These are phyloP conservation scores for Trematosphaeria pertusa DNA, from an alignment of 2,329 filamentous ascomycete genomes.

Conservation along the genomic window DNA sequence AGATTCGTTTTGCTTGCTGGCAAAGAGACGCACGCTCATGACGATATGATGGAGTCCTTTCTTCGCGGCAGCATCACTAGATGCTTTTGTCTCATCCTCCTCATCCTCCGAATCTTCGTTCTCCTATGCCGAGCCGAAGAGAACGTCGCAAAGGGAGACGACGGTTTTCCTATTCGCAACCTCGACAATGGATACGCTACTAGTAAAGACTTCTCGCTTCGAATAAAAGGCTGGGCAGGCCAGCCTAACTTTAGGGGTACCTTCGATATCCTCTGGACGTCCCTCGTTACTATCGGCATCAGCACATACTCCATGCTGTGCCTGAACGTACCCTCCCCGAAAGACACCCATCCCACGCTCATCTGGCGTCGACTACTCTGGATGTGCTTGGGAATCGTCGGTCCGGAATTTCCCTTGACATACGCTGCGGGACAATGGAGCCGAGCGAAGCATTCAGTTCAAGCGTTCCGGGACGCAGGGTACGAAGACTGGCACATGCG, in stretches of 20 bases:
- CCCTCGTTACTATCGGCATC: slow-evolving; percentile 42
- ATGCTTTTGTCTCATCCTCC: background rate
- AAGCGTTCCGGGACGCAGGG: slow-evolving; percentile 22
- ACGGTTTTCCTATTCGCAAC: background rate
- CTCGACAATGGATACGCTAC: background rate
- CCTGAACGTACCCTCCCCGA: slow-evolving; percentile 46
- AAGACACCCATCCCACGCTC: slow-evolving; percentile 15
- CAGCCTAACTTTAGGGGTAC: slow-evolving; percentile 40
- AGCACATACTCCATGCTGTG: slow-evolving; percentile 44
- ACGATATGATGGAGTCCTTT: too few species aligned
- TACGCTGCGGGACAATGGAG: slow-evolving; percentile 46
- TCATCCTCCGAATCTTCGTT: too few species aligned
- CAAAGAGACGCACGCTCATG: too few species aligned
- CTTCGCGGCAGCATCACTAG: too few species aligned
- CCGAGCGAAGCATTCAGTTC: slow-evolving; percentile 38
- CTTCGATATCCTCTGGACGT: slow-evolving; percentile 38
- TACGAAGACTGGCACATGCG: slow-evolving; percentile 24
- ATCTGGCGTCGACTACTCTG: slow-evolving; percentile 35
- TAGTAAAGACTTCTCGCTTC: background rate
- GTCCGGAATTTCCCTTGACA: slow-evolving; percentile 43
- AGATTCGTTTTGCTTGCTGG: too few species aligned
- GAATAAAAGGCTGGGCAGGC: slow-evolving; percentile 17
- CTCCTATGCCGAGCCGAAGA: too few species aligned
- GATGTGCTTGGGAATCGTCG: slow-evolving; percentile 41
- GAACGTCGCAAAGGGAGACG: too few species aligned